Base-by-base conservation (phyloP, 305 asterid species). In the Rubia tinctorum region DNA sequence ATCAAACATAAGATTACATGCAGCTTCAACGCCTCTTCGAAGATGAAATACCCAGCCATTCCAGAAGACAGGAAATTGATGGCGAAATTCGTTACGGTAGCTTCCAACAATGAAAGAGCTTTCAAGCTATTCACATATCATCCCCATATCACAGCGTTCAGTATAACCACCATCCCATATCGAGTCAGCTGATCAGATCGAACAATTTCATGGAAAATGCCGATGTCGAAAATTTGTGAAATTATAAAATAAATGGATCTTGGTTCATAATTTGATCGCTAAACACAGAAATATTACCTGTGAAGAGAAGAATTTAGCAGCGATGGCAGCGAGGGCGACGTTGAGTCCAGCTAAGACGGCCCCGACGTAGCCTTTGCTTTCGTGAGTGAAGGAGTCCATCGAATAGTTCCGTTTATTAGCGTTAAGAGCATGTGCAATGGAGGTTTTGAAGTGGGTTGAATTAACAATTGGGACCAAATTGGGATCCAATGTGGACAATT, bases 131-230 rank as follows among this genome's bases (percentile, higher is more conserved):
- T 90, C 60, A 94, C 86, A 75, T 89, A 94, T 84, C 97, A 91
- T 77, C 96, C 99, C 99, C 99, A 94, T 97, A 94, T 94, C 37
- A 85, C 40, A 45, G 88, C 85, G 74, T 91, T 94, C 88, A 85
- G 86, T 27, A 86, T 53, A 75, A 91, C 75, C 77, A 91, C 96
- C 84, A 87, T 68, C 7, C 81, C 90, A 81, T 87, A 94, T 81
- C 84, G 88, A 73, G 79, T 59, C 27, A 91, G 74, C 97, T 90
- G 89, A 49, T 72, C 17, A 39, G 6, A 71, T 25, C n/a, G 12
- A 34, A 6, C 22, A 18, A 53, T 53, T 12, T 5, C n/a, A 49
- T 4, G 55, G 17, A 3, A 53, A 18, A n/a, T n/a, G n/a, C n/a
- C n/a, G n/a, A n/a, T n/a, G n/a, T n/a, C n/a, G n/a, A n/a, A n/a